phyloP scores from a whole-genome alignment of 2,329 filamentous ascomycete species.

The Diplodia scrobiculata region DNA sequence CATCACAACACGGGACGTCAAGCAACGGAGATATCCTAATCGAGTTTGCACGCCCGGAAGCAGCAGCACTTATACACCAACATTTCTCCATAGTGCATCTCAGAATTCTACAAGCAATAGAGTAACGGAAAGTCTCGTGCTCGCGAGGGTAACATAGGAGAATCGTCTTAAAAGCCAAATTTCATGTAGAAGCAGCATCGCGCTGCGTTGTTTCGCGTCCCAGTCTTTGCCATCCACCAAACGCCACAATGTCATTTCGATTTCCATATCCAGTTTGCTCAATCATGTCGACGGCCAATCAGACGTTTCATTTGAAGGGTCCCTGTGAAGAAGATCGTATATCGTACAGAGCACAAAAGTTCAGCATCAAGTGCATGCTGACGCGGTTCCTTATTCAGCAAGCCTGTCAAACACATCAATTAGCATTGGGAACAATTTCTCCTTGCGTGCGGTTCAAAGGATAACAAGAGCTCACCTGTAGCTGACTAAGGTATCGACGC shows the following conservation, averaged over 20 bases:
- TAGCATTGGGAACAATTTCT: background rate
- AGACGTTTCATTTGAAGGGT: background rate
- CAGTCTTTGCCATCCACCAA: conserved; percentile 10
- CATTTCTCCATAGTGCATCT: no score
- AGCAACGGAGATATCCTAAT: no score
- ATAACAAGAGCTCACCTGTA: conserved; percentile 60
- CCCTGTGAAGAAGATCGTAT: background rate
- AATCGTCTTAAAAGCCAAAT: conserved; percentile 1
- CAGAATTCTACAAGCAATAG: no score
- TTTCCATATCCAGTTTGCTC: background rate
- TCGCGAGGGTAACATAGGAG: background rate
- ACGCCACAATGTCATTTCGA: conserved; percentile 8
- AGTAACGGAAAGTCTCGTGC: background rate
- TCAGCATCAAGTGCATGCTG: background rate
- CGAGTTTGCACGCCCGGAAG: no score
- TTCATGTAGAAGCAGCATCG: background rate
- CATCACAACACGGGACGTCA: no score
- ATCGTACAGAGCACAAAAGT: conserved; percentile 7
- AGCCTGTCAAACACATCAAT: background rate
- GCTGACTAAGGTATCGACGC: conserved; percentile 92
- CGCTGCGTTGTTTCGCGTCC: conserved; percentile 2
- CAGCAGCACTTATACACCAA: no score
- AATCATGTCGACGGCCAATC: background rate
- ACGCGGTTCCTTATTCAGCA: background rate
- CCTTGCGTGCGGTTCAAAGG: background rate